Evolutionary conservation across 78 protist species (phyloP).

Genomic region (Salpingoeca rosetta): DNA sequence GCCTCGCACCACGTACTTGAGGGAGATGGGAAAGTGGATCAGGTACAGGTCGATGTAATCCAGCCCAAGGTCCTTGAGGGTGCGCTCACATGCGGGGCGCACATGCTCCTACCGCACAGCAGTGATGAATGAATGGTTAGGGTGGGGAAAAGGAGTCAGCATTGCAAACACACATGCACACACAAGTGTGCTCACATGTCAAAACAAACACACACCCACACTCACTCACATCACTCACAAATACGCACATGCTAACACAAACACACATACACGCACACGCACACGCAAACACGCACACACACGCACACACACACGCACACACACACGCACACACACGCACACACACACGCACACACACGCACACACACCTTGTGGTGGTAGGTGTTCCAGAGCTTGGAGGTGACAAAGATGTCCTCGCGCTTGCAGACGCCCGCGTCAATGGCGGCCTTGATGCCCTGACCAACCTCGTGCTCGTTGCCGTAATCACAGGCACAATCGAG

Average conservation of each 20-base stretch:
- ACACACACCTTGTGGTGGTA: slow-evolving; percentile 22
- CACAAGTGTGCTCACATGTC: no score
- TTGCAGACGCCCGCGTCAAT: slow-evolving; percentile 6
- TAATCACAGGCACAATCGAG: slow-evolving; percentile 63
- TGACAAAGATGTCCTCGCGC: slow-evolving; percentile 64
- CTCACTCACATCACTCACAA: no score
- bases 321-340: no score
- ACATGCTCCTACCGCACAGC: slow-evolving; percentile 27
- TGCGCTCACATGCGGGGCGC: slow-evolving; percentile 22
- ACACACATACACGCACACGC: no score
- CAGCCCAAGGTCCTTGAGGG: slow-evolving; percentile 43
- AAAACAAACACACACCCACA: no score
- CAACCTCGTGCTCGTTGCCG: slow-evolving; percentile 61
- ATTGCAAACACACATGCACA: no score
- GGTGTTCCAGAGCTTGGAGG: slow-evolving; percentile 65
- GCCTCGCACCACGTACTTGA: not conserved
- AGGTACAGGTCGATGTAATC: slow-evolving; percentile 64
- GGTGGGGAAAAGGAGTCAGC: no score
- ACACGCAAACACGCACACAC: no score
- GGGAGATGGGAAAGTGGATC: slow-evolving; percentile 48
- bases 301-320: no score
- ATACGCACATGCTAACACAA: no score
- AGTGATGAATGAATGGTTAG: not conserved
- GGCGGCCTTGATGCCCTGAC: slow-evolving; percentile 32
- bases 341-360: no score